A percentile compares a stretch with the other conserved stretches of the same genome.
These are phyloP conservation scores for Ganoderma lingzhi DNA, from an alignment of 1,284 basidiomycete genomes.

Conservation along the genomic window DNA sequence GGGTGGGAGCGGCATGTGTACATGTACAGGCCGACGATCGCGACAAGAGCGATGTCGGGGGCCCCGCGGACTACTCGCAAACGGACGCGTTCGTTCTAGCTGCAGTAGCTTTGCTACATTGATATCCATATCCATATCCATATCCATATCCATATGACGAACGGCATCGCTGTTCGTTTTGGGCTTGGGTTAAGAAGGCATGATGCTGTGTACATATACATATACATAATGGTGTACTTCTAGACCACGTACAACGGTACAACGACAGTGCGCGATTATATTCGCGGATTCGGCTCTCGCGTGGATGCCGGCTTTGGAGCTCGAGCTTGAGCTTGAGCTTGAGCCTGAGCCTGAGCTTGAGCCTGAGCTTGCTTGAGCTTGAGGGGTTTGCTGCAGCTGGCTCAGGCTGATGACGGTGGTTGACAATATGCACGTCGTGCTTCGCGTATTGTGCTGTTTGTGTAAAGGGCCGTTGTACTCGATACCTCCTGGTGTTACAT, in stretches of 20 bases:
- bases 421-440: too few species aligned
- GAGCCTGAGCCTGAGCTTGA: background rate
- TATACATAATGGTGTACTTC: background rate
- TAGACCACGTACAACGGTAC: background rate
- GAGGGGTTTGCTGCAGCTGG: background rate
- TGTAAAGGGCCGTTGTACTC: too few species aligned
- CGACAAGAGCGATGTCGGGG: background rate
- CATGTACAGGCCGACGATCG: background rate
- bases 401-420: too few species aligned
- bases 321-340: background rate
- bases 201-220: background rate
- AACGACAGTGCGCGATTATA: too few species aligned
- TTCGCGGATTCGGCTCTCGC: too few species aligned
- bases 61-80: slow-evolving; percentile 3
- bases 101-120: background rate
- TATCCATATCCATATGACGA: too few species aligned
- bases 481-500: too few species aligned
- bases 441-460: too few species aligned
- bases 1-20: background rate
- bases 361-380: background rate
- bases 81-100: slow-evolving; percentile 1
- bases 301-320: too few species aligned
- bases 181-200: background rate
- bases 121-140: too few species aligned
- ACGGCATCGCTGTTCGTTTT: background rate